phyloP scores from a whole-genome alignment of 1,284 basidiomycete genomes.

The Rhizoctonia solani region DNA sequence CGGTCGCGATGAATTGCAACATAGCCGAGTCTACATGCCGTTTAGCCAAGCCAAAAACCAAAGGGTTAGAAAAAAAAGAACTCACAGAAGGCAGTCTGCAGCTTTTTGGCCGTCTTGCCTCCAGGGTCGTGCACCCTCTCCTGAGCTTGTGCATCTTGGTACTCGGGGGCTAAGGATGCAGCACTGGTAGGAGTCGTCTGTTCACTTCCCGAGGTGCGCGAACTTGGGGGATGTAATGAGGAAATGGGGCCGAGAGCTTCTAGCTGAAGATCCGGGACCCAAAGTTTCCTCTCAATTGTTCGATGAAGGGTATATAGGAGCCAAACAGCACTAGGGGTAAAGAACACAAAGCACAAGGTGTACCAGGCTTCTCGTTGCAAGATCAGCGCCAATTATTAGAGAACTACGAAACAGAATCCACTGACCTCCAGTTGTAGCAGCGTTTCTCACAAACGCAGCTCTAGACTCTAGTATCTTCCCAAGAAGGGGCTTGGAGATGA shows the following conservation, averaged over 20 bases:
- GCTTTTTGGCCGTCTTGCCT: constrained; percentile 8
- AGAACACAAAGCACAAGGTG: constrained; percentile 22
- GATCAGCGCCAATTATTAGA: neutral
- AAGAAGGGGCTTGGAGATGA: neutral
- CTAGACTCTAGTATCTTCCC: neutral
- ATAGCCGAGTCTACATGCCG: constrained; percentile 19
- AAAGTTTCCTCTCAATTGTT: constrained; percentile 8
- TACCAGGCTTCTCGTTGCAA: constrained; percentile 29
- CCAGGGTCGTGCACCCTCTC: too few species aligned
- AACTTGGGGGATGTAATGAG: neutral
- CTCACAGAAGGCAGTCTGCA: constrained; percentile 29
- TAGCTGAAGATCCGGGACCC: neutral
- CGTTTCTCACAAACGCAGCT: constrained; percentile 19
- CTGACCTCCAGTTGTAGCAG: constrained; percentile 19
- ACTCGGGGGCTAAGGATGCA: constrained; percentile 6
- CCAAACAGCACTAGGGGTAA: constrained; percentile 18
- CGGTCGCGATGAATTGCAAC: constrained; percentile 17
- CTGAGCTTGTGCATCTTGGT: neutral
- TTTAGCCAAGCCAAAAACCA: neutral
- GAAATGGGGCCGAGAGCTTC: neutral
- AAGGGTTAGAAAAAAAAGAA: neutral
- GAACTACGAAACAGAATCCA: neutral
- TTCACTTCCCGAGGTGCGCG: neutral
- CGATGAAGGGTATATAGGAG: constrained; percentile 5
- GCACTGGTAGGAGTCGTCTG: constrained; percentile 8